Evolutionary conservation across 345 rosid species (phyloP), one percentile per base, ranked within the genome.

Genomic region (Eucalyptus polyanthemos): DNA sequence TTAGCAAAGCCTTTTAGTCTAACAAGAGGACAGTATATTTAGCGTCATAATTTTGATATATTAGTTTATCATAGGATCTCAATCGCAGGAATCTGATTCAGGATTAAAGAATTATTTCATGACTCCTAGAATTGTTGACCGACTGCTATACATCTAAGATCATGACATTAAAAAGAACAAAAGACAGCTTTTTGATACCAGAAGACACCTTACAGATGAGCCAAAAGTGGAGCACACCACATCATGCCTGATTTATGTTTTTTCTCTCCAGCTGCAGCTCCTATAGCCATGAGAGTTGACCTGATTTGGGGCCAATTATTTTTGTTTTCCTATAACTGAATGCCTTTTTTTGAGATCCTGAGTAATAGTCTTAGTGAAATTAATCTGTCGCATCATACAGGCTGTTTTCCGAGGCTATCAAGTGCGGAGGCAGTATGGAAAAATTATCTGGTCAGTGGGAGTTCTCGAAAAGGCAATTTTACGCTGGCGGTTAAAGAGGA

Each of bases 391-490:
- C 85, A 40, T 76, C 87, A 69, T 94, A 93, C 93, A 98, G 99
- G 95, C 99, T 89, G 96, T 92, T 92, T 95, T 96, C 94, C 94
- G 99, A 88, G 99, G 97, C 81, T 93, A 89, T 93, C 99, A 95
- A 92, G 95, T 91, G 65, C 94, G 99, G 91, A 96, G 89, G 92
- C 97, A 96, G 50, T 96, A 97, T 92, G 42, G 92, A 37, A 98
- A 96, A 93, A 95, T 98, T 89, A 27, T 95, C 42, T 98, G 99
- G 98, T 96, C 99, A 42, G 99, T 98, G 60, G 99, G 99, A 88
- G 95, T 98, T 88, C 90, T 98, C 31, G 99, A 98, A 94, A 98
- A 98, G 94, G 99, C 93, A 89, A 83, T 98, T 81, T 89, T 98
- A 25, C 94, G 99, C 44, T 98, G 99, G 99, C 97, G 98, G 50